Evolutionary conservation across 1,284 basidiomycete species (phyloP).

Genomic region (Leccinum insigne): DNA sequence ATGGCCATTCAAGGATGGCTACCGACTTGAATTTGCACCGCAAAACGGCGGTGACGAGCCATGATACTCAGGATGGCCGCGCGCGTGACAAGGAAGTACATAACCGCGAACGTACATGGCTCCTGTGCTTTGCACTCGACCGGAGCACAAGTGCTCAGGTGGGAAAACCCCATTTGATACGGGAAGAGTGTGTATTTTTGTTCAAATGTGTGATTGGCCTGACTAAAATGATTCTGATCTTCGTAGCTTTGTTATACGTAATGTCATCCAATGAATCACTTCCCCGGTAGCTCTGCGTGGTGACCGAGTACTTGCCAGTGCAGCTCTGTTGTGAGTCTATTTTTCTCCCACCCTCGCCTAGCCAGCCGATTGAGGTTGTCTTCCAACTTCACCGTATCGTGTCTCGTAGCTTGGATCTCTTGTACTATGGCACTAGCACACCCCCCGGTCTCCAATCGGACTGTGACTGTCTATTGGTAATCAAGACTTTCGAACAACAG

Average conservation of each 20-base stretch:
- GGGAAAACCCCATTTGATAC: constrained; percentile 87
- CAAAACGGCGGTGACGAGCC: constrained; percentile 69
- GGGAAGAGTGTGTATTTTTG: constrained; percentile 71
- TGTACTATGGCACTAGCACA: constrained; percentile 84
- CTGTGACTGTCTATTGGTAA: constrained; percentile 83
- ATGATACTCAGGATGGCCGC: constrained; percentile 74
- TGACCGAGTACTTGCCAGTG: constrained; percentile 58
- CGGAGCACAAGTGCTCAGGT: constrained; percentile 91
- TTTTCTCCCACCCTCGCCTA: constrained; percentile 1
- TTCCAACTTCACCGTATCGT: constrained; percentile 78
- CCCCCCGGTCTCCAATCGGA: constrained; percentile 86
- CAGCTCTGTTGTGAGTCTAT: constrained; percentile 61
- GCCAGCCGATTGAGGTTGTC: constrained; percentile 6
- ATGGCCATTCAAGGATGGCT: constrained; percentile 68
- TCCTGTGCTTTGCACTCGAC: constrained; percentile 89
- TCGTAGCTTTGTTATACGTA: constrained; percentile 83
- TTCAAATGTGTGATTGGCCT: background rate
- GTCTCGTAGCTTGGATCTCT: constrained; percentile 85
- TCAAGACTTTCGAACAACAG: constrained; percentile 77
- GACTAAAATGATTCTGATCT: constrained; percentile 5
- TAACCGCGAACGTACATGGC: constrained; percentile 94
- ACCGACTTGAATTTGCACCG: constrained; percentile 96
- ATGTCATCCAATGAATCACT: constrained; percentile 71
- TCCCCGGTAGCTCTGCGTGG: constrained; percentile 60
- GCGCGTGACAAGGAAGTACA: constrained; percentile 82